These are phyloP conservation scores for Ustilago tritici DNA, from an alignment of 1,284 basidiomycete genomes.

Conservation along the genomic window DNA sequence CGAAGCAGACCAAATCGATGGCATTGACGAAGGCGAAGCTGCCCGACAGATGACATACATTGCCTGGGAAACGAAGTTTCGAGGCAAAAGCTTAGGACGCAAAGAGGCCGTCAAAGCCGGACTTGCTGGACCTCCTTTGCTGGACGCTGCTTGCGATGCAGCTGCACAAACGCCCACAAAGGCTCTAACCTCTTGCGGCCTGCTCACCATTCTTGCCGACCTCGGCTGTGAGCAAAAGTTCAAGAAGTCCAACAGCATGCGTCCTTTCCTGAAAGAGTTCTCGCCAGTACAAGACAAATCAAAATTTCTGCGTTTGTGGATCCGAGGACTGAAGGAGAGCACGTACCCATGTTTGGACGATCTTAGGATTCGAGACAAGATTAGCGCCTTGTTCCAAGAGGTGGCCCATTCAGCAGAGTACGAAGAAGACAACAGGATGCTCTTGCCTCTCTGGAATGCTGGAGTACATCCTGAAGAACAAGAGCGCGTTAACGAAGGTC, in stretches of 20 bases:
- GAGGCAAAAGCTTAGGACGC: neutral
- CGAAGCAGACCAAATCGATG: neutral
- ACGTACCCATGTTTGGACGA: constrained; percentile 5
- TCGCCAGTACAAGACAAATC: neutral
- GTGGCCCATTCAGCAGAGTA: neutral
- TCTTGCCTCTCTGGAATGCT: neutral
- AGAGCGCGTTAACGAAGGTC: neutral
- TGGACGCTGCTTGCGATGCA: neutral
- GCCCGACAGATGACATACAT: constrained; percentile 13
- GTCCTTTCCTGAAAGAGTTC: neutral
- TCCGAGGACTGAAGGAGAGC: neutral
- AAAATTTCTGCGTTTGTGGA: neutral
- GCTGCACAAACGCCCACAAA: neutral
- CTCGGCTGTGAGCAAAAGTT: neutral
- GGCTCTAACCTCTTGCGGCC: neutral
- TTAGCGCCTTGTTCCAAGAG: neutral
- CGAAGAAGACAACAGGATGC: constrained; percentile 3
- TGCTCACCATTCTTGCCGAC: constrained; percentile 2
- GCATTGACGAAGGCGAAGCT: neutral
- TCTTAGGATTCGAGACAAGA: neutral
- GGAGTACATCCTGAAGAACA: neutral
- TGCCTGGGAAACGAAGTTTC: constrained; percentile 13
- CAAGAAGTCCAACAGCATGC: neutral
- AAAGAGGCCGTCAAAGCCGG: neutral
- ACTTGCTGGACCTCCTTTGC: neutral